Evolutionary conservation across 805 yeast genomes (phyloP).

Genomic region (Ogataea henricii): DNA sequence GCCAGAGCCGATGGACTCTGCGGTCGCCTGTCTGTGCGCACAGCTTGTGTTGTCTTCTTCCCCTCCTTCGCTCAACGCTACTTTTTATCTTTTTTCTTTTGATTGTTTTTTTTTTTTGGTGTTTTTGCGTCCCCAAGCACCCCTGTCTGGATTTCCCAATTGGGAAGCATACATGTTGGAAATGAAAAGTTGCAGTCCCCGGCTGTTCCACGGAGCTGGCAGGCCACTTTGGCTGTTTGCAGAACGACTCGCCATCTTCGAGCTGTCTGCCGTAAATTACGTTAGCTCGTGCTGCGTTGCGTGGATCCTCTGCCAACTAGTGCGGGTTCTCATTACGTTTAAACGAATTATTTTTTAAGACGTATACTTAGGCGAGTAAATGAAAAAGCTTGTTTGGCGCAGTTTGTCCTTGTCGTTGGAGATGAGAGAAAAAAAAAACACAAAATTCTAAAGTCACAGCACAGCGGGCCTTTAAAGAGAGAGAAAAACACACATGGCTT

Average conservation of each 20-base stretch:
- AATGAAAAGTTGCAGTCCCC: background rate
- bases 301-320: background rate
- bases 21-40: background rate
- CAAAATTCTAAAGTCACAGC: background rate
- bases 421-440: background rate
- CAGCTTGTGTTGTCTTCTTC: no score
- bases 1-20: no score
- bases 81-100: no score
- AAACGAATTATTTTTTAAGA: constrained; percentile 4
- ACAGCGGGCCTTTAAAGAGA: background rate
- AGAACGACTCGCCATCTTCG: no score
- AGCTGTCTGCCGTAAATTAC: no score
- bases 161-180: background rate
- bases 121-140: background rate
- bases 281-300: background rate
- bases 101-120: background rate
- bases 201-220: background rate
- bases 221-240: no score
- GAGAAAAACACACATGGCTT: background rate
- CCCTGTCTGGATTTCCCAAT: constrained; percentile 5
- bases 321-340: background rate
- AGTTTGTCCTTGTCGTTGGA: background rate
- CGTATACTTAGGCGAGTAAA: background rate
- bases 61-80: no score
- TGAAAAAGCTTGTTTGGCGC: background rate